Percentiles rank a stretch among this genome's conserved stretches.
Evolutionary conservation across 2,329 filamentous ascomycete genomes (phyloP).

Genomic region (Thelonectria blattea): DNA sequence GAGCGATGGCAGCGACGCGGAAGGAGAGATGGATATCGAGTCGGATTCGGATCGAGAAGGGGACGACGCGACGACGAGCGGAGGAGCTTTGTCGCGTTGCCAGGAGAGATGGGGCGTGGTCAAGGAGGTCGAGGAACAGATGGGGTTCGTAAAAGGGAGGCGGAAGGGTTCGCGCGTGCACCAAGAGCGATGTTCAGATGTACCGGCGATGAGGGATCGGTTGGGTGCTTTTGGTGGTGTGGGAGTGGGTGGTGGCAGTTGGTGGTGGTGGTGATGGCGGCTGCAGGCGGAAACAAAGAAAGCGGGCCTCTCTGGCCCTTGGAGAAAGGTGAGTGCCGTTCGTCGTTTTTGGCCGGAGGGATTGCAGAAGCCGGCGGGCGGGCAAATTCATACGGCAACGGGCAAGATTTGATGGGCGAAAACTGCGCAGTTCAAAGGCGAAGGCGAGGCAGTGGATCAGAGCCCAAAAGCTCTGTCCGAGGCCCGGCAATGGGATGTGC

Average conservation of each 20-base stretch:
- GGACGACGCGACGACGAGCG: neutral
- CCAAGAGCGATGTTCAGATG: conserved; percentile 20
- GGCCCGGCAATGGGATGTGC: conserved; percentile 25
- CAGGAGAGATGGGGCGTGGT: conserved; percentile 4
- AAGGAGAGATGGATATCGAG: conserved; percentile 22
- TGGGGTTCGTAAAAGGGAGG: neutral
- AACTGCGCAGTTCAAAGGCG: conserved; percentile 11
- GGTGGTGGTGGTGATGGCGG: conserved; percentile 26
- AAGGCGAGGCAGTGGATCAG: conserved; percentile 33
- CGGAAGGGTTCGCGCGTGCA: conserved; percentile 17
- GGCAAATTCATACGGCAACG: conserved; percentile 13
- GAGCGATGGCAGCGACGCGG: conserved; percentile 33
- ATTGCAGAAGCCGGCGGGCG: neutral
- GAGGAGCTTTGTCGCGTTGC: neutral
- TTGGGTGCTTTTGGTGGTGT: neutral
- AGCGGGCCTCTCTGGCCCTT: conserved; percentile 16
- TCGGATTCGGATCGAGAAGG: conserved; percentile 24
- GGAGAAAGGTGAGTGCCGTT: conserved; percentile 15
- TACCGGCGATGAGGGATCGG: conserved; percentile 14
- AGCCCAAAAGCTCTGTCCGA: conserved; percentile 32
- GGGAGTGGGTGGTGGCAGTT: neutral
- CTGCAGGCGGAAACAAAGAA: conserved; percentile 28
- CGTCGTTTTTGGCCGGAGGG: too few species aligned
- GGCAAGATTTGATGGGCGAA: conserved; percentile 18
- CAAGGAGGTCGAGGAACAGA: neutral